Evolutionary conservation across 805 yeast genomes (phyloP).

Genomic region (Hanseniaspora nectarophila): DNA sequence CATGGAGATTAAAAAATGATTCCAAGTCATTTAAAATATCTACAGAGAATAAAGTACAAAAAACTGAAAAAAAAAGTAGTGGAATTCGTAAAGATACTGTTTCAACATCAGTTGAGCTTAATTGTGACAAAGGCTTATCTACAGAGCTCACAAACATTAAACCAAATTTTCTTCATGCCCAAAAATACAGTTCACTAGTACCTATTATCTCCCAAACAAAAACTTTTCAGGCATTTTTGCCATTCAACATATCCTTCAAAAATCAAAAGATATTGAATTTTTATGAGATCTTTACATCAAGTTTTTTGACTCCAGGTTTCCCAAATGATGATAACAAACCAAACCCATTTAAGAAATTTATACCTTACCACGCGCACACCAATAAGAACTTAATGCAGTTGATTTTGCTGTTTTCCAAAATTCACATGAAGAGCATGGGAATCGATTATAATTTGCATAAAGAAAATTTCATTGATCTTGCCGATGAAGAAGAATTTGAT

Average conservation of each 20-base stretch:
- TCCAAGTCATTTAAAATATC: not conserved
- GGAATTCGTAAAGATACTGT: not conserved
- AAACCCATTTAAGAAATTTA: constrained; percentile 7
- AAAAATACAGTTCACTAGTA: not conserved
- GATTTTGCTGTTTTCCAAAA: constrained; percentile 6
- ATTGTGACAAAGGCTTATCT: too few species aligned
- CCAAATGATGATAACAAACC: not conserved
- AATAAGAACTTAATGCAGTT: constrained; percentile 8
- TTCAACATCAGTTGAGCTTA: not conserved
- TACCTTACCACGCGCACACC: constrained; percentile 1
- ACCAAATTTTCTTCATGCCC: too few species aligned
- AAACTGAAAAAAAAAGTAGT: not conserved
- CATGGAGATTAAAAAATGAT: not conserved
- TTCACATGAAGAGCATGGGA: constrained; percentile 1
- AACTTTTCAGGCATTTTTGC: constrained; percentile 5
- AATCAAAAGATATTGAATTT: constrained; percentile 12
- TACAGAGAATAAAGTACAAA: not conserved
- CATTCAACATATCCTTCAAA: constrained; percentile 12
- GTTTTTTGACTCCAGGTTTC: constrained; percentile 11
- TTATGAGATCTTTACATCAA: constrained; percentile 10
- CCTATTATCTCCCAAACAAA: constrained; percentile 7
- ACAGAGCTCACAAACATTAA: not conserved
- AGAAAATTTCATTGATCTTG: not conserved
- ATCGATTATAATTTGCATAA: not conserved
- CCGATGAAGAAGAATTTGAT: not conserved